Conservation (phyloP, 176 grass and related monocot species). For the Bothriochloa decipiens region DNA sequence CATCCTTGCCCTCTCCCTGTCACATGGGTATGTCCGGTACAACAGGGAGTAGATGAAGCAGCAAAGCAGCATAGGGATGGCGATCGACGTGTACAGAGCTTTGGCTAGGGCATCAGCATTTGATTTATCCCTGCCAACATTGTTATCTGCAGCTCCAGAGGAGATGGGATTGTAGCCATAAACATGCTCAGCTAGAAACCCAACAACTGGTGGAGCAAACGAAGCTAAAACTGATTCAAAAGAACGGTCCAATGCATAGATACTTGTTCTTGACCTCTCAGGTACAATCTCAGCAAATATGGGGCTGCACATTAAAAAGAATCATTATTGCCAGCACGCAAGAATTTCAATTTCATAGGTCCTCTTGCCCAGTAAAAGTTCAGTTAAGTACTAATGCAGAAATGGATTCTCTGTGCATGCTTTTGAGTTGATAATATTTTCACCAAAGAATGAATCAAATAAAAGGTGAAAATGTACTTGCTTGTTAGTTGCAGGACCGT, state of each 20-base stretch:
- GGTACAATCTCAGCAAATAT: slow-evolving; percentile 97
- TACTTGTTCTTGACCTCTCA: slow-evolving; percentile 82
- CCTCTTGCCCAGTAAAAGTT: neutral
- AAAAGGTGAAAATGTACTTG: slow-evolving; percentile 26
- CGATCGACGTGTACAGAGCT: slow-evolving; percentile 73
- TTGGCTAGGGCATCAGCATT: slow-evolving; percentile 81
- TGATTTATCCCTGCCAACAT: slow-evolving; percentile 42
- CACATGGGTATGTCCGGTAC: slow-evolving; percentile 69
- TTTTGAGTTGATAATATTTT: neutral
- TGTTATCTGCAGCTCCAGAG: slow-evolving; percentile 20
- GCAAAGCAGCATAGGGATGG: slow-evolving; percentile 79
- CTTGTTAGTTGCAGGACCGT: slow-evolving; percentile 95
- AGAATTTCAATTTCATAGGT: neutral
- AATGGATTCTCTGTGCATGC: neutral
- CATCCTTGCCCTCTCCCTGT: slow-evolving; percentile 86
- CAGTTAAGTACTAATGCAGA: neutral
- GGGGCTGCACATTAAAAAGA: slow-evolving; percentile 58
- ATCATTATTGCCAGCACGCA: neutral
- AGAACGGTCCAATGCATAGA: slow-evolving; percentile 87
- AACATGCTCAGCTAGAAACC: slow-evolving; percentile 63
- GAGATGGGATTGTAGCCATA: slow-evolving; percentile 71
- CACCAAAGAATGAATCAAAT: neutral
- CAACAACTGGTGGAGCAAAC: slow-evolving; percentile 77
- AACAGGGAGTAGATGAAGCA: slow-evolving; percentile 83
- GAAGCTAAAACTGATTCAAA: slow-evolving; percentile 80